These are phyloP conservation scores for Onygena corvina DNA, from an alignment of 2,329 filamentous ascomycete genomes.

Conservation along the genomic window DNA sequence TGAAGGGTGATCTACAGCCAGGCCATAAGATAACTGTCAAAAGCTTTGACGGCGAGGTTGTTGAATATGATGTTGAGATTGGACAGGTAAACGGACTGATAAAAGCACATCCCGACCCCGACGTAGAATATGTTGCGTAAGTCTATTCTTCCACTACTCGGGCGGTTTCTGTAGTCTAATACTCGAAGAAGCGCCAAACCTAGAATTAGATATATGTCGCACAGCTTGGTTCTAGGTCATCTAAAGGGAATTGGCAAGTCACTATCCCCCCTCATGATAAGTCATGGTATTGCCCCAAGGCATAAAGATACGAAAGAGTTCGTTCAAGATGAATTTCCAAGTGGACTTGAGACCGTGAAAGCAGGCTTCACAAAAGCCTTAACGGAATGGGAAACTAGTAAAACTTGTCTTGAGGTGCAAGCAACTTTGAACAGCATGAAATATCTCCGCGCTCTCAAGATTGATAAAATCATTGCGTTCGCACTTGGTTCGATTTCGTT, in stretches of 20 bases:
- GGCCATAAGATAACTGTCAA: not conserved
- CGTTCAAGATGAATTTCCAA: too few species aligned
- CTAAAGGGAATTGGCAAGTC: too few species aligned
- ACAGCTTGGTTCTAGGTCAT: not conserved
- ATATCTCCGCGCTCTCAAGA: not conserved
- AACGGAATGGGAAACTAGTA: slow-evolving; percentile 9
- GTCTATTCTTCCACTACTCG: not conserved
- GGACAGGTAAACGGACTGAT: not conserved
- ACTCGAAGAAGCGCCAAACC: not conserved
- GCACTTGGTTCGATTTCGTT: slow-evolving; percentile 5
- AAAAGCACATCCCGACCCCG: not conserved
- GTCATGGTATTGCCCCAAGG: not conserved
- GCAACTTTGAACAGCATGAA: not conserved
- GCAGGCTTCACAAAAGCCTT: not conserved
- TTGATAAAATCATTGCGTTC: slow-evolving; percentile 13
- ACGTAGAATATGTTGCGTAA: slow-evolving; percentile 4
- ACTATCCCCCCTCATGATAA: not conserved
- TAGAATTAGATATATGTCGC: not conserved
- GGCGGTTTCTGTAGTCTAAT: not conserved
- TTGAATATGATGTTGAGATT: not conserved
- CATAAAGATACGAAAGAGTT: slow-evolving; percentile 7
- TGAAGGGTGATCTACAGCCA: not conserved
- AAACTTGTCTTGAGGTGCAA: slow-evolving; percentile 7
- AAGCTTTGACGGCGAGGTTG: not conserved
- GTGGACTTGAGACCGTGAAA: not conserved